Evolutionary conservation across 2,329 filamentous ascomycete species (phyloP), one percentile per base, ranked within the genome.

Genomic region (Cordyceps militaris): DNA sequence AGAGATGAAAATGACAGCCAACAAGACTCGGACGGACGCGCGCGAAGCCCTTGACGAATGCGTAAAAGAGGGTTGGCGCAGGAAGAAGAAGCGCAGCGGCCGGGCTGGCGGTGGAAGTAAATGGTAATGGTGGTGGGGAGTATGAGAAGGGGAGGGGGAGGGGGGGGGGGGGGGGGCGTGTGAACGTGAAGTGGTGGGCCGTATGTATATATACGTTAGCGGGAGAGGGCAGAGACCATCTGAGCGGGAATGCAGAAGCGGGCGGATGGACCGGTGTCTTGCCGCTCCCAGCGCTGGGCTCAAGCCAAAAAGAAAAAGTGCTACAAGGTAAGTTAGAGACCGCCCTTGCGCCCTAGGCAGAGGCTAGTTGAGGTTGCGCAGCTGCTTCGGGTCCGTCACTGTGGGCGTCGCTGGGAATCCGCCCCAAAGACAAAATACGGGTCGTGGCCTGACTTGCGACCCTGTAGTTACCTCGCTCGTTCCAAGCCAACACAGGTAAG

Each of bases 251-350:
- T 69, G 70, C 65, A 69, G 67, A 66, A 66, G 62, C 63, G 67
- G 69, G 64, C 68, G 68, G 69, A 68, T 70, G 66, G 70, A 61
- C 69, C 68, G 68, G 68, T 69, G 69, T 71, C 69, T 69, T 68
- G 70, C 67, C 70, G 69, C 66, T 71, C 69, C 69, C 70, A 72
- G 66, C 64, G 63, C 67, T 65, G 67, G 44, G 34, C 38, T 30
- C 44, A 34, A 40, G 53, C 19, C 32, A 36, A 43, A 66, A 34
- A 40, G 53, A 14, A 23, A 36, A 43, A 66, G 19, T 50, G 48
- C 48, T 32, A 64, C 47, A 40, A 51, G 55, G 34, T 49, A 57
- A 58, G 49, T 40, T 50, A 59, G 59, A 46, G 59, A 32, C 52
- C 53, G 32, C 53, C 57, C 51, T 54, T 34, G 51, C 24, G 34